Conservation (phyloP, 352 stramenopile genomes). For the Paralagenidium karlingii region DNA sequence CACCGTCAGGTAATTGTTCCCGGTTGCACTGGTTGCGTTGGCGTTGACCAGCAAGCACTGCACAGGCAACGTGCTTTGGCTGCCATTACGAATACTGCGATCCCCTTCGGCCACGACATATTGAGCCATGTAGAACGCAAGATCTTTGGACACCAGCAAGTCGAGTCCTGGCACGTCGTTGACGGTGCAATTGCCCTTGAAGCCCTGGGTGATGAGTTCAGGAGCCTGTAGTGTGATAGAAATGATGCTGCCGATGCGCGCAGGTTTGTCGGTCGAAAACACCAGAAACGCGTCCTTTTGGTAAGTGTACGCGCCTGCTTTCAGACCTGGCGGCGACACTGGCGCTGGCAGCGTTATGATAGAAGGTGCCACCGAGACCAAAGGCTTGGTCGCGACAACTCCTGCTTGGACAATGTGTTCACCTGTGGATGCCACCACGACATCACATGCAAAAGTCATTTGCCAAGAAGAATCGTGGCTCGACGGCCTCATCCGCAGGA, state of each 20-base stretch:
- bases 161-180: conserved; percentile 27
- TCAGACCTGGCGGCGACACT: no score
- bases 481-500: no score
- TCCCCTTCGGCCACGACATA: conserved; percentile 37
- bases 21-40: conserved; percentile 13
- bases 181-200: conserved; percentile 31
- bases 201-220: conserved; percentile 21
- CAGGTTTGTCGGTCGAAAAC: conserved; percentile 44
- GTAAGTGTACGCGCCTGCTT: no score
- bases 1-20: background rate
- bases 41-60: conserved; percentile 24
- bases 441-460: no score
- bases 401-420: no score
- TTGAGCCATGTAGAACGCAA: conserved; percentile 53
- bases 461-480: no score
- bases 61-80: conserved; percentile 19
- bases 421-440: no score
- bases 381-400: no score
- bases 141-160: conserved; percentile 28
- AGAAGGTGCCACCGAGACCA: no score
- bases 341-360: no score
- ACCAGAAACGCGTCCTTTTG: conserved; percentile 34
- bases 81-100: conserved; percentile 8
- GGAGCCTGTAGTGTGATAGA: conserved; percentile 32
- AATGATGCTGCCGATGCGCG: conserved; percentile 36